A percentile compares a stretch with the other conserved stretches of the same genome.
Conservation (phyloP, 208 protist genomes). For the Acanthamoeba comandoni region DNA sequence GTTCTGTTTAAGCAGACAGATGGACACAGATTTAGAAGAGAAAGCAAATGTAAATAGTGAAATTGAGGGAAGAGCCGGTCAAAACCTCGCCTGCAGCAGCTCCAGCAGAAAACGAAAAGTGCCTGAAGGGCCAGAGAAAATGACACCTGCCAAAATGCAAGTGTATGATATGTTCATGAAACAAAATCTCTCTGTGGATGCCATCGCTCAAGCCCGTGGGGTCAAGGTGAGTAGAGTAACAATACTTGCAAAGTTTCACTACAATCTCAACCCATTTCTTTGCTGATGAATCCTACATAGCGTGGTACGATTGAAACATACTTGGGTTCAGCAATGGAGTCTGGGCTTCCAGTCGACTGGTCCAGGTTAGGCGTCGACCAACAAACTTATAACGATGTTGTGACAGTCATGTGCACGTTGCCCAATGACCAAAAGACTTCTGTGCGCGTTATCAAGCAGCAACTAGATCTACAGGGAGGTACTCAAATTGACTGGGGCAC, state of each 20-base stretch:
- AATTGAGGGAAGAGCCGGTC: background rate
- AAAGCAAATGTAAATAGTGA: background rate
- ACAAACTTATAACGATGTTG: too few relatives aligned
- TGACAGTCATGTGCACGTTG: too few relatives aligned
- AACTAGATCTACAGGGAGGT: too few relatives aligned
- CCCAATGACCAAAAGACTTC: too few relatives aligned
- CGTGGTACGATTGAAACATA: background rate
- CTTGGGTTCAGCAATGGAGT: background rate
- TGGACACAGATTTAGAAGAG: constrained; percentile 14
- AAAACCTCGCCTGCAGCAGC: background rate
- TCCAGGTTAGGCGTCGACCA: background rate
- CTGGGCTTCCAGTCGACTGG: constrained; percentile 2
- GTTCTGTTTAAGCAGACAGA: background rate
- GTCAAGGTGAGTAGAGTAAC: too few relatives aligned
- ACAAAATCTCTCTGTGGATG: constrained; percentile 12
- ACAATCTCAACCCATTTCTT: background rate
- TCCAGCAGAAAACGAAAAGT: background rate
- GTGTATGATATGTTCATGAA: constrained; percentile 33
- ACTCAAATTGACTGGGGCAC: too few relatives aligned
- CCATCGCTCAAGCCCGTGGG: background rate
- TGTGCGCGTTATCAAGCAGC: too few relatives aligned
- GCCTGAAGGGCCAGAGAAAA: constrained; percentile 23
- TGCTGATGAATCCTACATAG: background rate
- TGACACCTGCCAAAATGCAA: constrained; percentile 45
- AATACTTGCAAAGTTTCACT: background rate